A percentile compares a stretch with the other conserved stretches of the same genome.
phyloP scores from a whole-genome alignment of 192 early-diverging fungal species.

The Jimgerdemannia lactiflua region DNA sequence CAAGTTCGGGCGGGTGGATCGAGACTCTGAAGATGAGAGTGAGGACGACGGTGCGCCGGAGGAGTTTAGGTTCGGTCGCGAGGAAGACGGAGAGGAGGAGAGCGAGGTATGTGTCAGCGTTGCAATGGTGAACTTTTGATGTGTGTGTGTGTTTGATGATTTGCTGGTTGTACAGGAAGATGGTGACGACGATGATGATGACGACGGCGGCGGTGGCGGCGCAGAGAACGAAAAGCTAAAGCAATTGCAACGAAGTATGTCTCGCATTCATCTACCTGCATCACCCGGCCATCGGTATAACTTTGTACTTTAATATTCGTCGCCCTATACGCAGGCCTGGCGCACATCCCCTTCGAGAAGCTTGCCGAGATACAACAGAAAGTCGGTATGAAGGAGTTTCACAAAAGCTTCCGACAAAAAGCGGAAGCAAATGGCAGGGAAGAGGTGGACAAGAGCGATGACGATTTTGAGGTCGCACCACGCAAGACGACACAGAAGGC shows the following conservation, averaged over 20 bases:
- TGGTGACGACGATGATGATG: neutral
- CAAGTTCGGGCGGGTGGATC: neutral
- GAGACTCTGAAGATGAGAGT: neutral
- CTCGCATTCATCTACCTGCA: neutral
- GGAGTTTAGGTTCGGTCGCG: neutral
- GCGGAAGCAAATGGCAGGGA: conserved; percentile 24
- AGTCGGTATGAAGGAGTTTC: conserved; percentile 64
- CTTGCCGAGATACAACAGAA: conserved; percentile 75
- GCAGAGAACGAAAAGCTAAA: neutral
- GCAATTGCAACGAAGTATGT: neutral
- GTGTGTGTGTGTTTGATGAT: neutral
- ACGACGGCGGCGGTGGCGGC: neutral
- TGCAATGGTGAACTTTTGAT: neutral
- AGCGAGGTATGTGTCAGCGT: neutral
- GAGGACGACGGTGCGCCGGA: neutral
- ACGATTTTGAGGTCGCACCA: conserved; percentile 26
- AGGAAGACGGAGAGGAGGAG: neutral
- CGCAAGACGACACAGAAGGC: conserved; percentile 18
- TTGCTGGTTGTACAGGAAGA: neutral
- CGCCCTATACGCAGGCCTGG: conserved; percentile 41
- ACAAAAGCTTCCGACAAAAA: conserved; percentile 26
- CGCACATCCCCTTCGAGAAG: conserved; percentile 79
- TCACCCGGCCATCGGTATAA: neutral
- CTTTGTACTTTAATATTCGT: neutral
- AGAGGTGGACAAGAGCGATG: conserved; percentile 24